Evolutionary conservation across 208 protist species (phyloP), one percentile per base, ranked within the genome.

Genomic region (Kentomonas sorsogonicus): DNA sequence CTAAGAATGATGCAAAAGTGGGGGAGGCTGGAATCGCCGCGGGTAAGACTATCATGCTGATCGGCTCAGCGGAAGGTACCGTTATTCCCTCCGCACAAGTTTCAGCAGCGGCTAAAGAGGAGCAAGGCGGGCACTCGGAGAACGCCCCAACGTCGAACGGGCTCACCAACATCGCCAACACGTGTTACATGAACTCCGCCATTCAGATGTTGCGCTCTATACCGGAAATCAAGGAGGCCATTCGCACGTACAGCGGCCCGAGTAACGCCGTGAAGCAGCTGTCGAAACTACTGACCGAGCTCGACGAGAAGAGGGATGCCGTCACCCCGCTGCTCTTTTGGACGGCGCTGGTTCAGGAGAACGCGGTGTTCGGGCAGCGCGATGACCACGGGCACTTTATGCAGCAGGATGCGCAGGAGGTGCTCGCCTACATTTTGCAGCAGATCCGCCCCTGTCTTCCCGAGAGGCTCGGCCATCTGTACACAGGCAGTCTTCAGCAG

Each of bases 351-450:
- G 57, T 81, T 18, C 47, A 58, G 36, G 43, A 54, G 2, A 82
- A 77, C 64, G 71, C 79, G 0, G 77, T 62, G 26, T 93, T 93
- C 67, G 79, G 58, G 20, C 67, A 93, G 64, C 68, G 73, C 44
- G 69, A 85, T 47, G 77, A 86, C 3, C 51, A 76, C 11, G 79
- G 78, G 16, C 59, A 62, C 7, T 72, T 85, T 50, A 89, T 91
- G 77, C 88, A 94, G 73, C 88, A 94, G 38, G 88, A 95, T 59
- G 51, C 88, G 15, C 79, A 95, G 56, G 88, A 95, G 58, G 85
- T 72, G 20, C 56, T 88, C 10, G 90, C 58, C 53, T 52, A 60
- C 39, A 40, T 95, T 30, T 60, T 93, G 40, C 59, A 79, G 59
- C 51, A 57, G 7, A 60, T 86, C 27, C 55, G 34, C 18, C 4